Evolutionary conservation across 1,139 yeast species (phyloP).

Genomic region (Pichia sp.): DNA sequence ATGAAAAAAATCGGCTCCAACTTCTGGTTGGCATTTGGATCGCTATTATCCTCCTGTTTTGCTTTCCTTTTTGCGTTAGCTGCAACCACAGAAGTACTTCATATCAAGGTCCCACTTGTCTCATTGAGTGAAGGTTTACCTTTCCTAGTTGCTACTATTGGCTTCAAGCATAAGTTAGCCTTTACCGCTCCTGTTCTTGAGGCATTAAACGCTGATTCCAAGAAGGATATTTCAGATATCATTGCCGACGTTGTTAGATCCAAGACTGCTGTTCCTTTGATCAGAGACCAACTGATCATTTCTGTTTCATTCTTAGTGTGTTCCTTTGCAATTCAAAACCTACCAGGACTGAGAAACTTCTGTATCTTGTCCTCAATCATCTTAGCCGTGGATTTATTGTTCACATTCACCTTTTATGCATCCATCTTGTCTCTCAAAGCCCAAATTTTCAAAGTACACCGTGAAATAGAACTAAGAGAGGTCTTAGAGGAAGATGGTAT

Average conservation of each 20-base stretch:
- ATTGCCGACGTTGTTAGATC: conserved; percentile 59
- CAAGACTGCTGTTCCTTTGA: conserved; percentile 58
- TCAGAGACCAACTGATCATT: conserved; percentile 78
- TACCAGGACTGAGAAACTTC: conserved; percentile 77
- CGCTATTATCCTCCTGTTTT: conserved; percentile 74
- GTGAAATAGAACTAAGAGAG: conserved; percentile 72
- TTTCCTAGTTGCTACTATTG: conserved; percentile 86
- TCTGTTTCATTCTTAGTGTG: conserved; percentile 67
- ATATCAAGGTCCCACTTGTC: conserved; percentile 60
- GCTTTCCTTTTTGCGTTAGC: conserved; percentile 81
- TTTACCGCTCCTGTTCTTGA: conserved; percentile 63
- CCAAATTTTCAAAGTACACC: conserved; percentile 84
- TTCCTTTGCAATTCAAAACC: conserved; percentile 63
- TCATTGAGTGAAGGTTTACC: conserved; percentile 91
- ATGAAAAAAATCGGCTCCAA: conserved; percentile 80
- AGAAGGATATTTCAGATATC: conserved; percentile 43
- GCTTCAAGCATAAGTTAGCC: conserved; percentile 82
- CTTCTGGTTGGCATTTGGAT: conserved; percentile 85
- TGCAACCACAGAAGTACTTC: conserved; percentile 55
- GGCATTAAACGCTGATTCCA: conserved; percentile 36
- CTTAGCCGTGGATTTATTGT: conserved; percentile 64
- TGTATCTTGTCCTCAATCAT: conserved; percentile 75
- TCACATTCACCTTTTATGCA: conserved; percentile 79
- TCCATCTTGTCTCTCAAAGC: conserved; percentile 85
- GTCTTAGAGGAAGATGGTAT: conserved; percentile 95